A percentile compares a stretch with the other conserved stretches of the same genome.
phyloP scores from a whole-genome alignment of 305 asterid genomes.

The Fraxinus xanthoxyloides region DNA sequence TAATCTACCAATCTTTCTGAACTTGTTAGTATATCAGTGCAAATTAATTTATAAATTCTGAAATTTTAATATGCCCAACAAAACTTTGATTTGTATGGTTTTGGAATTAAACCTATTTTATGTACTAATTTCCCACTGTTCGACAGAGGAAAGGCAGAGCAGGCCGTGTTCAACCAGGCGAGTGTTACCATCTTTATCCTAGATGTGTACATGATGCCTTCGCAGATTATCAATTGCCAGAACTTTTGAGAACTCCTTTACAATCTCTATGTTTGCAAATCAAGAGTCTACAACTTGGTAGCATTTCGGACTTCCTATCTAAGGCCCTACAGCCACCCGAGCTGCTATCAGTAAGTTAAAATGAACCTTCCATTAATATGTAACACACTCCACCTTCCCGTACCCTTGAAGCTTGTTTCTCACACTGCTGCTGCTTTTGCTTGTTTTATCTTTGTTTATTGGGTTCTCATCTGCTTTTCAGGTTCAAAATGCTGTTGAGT shows the following conservation, averaged over 20 bases:
- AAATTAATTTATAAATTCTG: background rate
- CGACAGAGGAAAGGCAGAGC: slow-evolving; percentile 96
- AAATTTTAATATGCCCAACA: background rate
- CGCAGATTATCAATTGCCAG: slow-evolving; percentile 94
- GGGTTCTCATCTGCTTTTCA: slow-evolving; percentile 35
- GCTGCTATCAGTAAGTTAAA: slow-evolving; percentile 70
- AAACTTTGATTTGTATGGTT: background rate
- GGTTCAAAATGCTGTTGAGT: slow-evolving; percentile 94
- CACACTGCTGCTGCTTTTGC: slow-evolving; percentile 6
- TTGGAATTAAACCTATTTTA: background rate
- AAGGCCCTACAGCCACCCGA: slow-evolving; percentile 95
- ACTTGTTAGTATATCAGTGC: background rate
- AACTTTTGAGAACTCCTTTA: slow-evolving; percentile 90
- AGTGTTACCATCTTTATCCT: slow-evolving; percentile 95
- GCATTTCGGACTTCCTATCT: slow-evolving; percentile 81
- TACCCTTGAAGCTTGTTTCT: slow-evolving; percentile 13
- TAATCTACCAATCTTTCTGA: background rate
- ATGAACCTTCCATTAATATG: slow-evolving; percentile 1
- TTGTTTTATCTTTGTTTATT: slow-evolving; percentile 10
- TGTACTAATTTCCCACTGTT: slow-evolving; percentile 24
- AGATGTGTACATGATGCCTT: slow-evolving; percentile 79
- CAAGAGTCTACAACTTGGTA: slow-evolving; percentile 86
- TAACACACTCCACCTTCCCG: slow-evolving; percentile 4
- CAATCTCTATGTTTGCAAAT: slow-evolving; percentile 97
- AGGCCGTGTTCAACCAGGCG: slow-evolving; percentile 98